Evolutionary conservation across 2,329 filamentous ascomycete genomes (phyloP), one percentile per base, ranked within the genome.

Genomic region (Fusarium abutilonis): DNA sequence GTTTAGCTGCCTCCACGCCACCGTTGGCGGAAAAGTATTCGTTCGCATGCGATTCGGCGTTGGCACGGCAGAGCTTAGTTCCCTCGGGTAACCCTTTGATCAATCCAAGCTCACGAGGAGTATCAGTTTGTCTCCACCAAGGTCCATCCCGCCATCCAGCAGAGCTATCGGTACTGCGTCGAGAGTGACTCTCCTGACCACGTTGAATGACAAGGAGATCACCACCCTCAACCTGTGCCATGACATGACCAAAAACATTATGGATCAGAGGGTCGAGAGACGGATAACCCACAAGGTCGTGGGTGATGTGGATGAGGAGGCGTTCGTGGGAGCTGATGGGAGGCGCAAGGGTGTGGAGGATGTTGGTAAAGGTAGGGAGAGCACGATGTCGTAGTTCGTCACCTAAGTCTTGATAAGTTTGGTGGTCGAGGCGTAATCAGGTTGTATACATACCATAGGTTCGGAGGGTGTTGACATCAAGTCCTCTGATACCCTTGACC

Each of bases 181-280:
- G 86, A 41, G 88, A 88, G 42, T 88, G 86, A 44, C 89, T 91
- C 77, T 98, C 95, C 60, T 92, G 90, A 17, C 95, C 95, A 34
- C 93, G 91, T 78, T 99, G 95, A 59, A 98, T 88, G 52, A 99
- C 95, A 50, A 98, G 84, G 15, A 99, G 83, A 71, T 98, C 95
- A 52, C 95, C 95, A 64, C 95, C 95, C 78, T 99, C 95, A 41
- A 99, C 95, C 79, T 99, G 95, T n/a, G 93, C 86, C 95, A 99
- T 99, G 71, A 99, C 93, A 49, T 93, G 89, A 52, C 90, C 90
- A 80, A 99, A 99, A 63, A 95, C 93, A 55, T 86, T 85, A 78
- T 98, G 92, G 70, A 98, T 92, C 51, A 97, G 85, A 15, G 94
- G 93, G 74, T 98, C 94, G 68, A 99, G 87, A 15, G 92, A 94